A percentile compares a stretch with the other conserved stretches of the same genome.
Conservation (phyloP, 2,329 filamentous ascomycete species). For the Calonectria henricotiae region DNA sequence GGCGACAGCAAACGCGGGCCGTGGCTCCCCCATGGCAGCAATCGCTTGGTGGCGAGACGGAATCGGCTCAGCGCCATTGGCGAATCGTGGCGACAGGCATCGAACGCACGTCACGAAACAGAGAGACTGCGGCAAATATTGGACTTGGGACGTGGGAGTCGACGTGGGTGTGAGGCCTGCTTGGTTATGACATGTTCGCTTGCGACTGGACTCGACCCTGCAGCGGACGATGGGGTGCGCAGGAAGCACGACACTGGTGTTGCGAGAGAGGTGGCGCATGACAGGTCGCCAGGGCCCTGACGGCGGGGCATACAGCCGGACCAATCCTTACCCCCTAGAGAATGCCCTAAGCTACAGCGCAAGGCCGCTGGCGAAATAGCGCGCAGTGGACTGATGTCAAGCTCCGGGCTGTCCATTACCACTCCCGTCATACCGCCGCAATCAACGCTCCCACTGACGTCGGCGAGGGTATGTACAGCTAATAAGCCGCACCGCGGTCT, state of each 20-base stretch:
- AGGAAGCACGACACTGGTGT: conserved; percentile 41
- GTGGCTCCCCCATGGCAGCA: conserved; percentile 32
- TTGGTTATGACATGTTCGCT: conserved; percentile 54
- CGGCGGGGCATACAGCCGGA: conserved; percentile 16
- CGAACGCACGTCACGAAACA: conserved; percentile 27
- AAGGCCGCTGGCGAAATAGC: conserved; percentile 9
- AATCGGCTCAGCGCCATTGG: conserved; percentile 50
- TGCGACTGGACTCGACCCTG: conserved; percentile 51
- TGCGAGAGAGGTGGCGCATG: conserved; percentile 43
- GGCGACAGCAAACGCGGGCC: conserved; percentile 17
- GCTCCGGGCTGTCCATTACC: conserved; percentile 8
- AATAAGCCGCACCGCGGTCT: conserved; percentile 23
- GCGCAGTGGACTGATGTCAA: conserved; percentile 34
- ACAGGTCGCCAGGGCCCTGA: conserved; percentile 22
- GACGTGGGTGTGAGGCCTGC: conserved; percentile 39
- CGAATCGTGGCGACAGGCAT: conserved; percentile 34
- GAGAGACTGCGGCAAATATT: conserved; percentile 40
- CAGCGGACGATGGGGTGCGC: conserved; percentile 42
- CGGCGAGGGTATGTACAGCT: conserved; percentile 22
- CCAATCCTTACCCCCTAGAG: conserved; percentile 30
- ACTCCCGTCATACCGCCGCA: conserved; percentile 23
- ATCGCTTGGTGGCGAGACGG: conserved; percentile 46
- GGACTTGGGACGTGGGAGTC: conserved; percentile 39
- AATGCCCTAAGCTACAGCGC: conserved; percentile 12
- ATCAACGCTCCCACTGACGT: conserved; percentile 23